Percentiles rank a stretch among this genome's conserved stretches.
These are phyloP conservation scores for Kalanchoe fedtschenkoi DNA, from an alignment of 164 flowering plant species.

Conservation along the genomic window DNA sequence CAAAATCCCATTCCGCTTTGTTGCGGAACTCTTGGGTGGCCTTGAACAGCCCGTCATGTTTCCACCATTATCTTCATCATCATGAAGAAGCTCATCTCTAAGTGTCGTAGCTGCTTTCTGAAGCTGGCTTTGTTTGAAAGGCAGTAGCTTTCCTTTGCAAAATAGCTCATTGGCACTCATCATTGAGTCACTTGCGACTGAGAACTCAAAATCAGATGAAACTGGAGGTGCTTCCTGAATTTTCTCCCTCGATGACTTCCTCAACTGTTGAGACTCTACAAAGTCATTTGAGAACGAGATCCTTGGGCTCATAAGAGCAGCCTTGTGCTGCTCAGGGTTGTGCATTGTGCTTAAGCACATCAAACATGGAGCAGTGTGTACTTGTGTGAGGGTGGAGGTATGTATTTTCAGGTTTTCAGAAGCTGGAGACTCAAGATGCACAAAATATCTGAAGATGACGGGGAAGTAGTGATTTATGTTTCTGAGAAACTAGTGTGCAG, in stretches of 20 bases:
- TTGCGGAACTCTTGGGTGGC: slow-evolving; percentile 5
- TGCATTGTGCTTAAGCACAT: neutral
- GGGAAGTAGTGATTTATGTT: neutral
- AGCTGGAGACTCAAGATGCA: neutral
- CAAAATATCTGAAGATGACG: neutral
- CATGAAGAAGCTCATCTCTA: slow-evolving; percentile 7
- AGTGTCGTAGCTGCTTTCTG: neutral
- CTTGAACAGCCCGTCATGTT: neutral
- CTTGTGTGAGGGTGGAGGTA: neutral
- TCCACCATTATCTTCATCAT: slow-evolving; percentile 2
- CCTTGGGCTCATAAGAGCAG: slow-evolving; percentile 6
- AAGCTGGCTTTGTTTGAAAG: slow-evolving; percentile 6
- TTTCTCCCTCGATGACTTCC: slow-evolving; percentile 1
- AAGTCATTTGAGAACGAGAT: slow-evolving; percentile 8
- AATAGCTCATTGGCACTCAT: slow-evolving; percentile 12
- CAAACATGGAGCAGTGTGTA: neutral
- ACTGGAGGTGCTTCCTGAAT: neutral
- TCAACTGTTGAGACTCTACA: slow-evolving; percentile 6
- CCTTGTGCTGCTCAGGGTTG: neutral
- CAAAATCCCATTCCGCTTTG: slow-evolving; percentile 7
- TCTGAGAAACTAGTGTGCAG: neutral
- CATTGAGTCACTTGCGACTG: slow-evolving; percentile 7
- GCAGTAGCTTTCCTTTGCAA: slow-evolving; percentile 9
- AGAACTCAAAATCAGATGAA: slow-evolving; percentile 10
- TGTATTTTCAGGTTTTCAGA: neutral